Base-by-base conservation (phyloP, 257 asterid genomes). In the Solanum tacnaense region DNA sequence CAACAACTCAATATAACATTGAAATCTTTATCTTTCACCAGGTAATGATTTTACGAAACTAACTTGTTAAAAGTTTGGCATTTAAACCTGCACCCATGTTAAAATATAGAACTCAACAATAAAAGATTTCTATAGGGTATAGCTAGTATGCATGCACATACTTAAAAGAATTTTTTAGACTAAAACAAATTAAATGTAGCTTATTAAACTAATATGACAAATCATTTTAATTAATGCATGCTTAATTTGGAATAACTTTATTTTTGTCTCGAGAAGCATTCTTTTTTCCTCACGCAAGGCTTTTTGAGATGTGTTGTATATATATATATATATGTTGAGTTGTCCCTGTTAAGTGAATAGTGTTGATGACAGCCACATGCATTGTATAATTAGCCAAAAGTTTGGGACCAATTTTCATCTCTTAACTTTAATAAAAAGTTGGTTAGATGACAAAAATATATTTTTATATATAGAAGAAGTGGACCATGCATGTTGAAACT, bases 401-500 rank as follows among this genome's bases (percentile, higher is more conserved):
- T 58, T 29, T 74, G 82, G 72, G 86, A 89, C 76, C 78, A 85
- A 62, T 85, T 85, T 85, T 84, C 38, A 36, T 38, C 18, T 84
- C 56, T 56, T 84, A 38, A 44, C 85, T 81, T 81, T 81, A 27
- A 81, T 81, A 27, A 81, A 81, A 81, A 81, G 85, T 46, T 81
- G 85, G 16, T 81, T 81, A 46, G 39, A 81, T 81, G 52, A 81
- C 85, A 81, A 81, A 79, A 16, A 56, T 25, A 35, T 74, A 52
- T 49, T 46, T 46, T 46, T 46, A 49, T 52, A 20, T 27, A 81
- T 46, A 81, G 25, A 79, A 89, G 49, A 67, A 89, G 82, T 91
- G 93, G 93, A 88, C 92, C 92, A 90, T 87, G 79, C 10, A 15
- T 16, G 35, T 13, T 76, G 16, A 87, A 76, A 44, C 32, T 86